Evolutionary conservation across 345 rosid genomes (phyloP).

Genomic region (Gossypium longicalyx): DNA sequence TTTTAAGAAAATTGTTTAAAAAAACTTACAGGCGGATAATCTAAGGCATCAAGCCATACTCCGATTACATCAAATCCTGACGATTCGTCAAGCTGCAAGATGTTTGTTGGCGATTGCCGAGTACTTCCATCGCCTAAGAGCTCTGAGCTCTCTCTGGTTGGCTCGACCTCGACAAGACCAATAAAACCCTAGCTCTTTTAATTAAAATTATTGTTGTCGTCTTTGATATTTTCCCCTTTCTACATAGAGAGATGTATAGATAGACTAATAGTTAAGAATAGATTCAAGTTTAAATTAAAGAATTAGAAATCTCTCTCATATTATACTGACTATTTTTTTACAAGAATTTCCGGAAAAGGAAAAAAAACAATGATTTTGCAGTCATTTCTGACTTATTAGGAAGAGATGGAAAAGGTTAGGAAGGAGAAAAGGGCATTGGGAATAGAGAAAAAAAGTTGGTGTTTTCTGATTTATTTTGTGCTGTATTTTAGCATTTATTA

Average conservation of each 20-base stretch:
- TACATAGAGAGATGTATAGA: constrained; percentile 28
- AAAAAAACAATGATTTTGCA: constrained; percentile 16
- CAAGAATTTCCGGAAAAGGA: not conserved
- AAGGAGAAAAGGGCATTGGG: constrained; percentile 5
- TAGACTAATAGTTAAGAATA: constrained; percentile 18
- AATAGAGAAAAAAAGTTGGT: not conserved
- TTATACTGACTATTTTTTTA: not conserved
- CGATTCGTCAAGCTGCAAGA: constrained; percentile 83
- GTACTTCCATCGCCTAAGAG: constrained; percentile 89
- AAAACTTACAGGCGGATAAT: constrained; percentile 84
- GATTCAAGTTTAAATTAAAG: constrained; percentile 18
- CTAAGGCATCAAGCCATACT: constrained; percentile 86
- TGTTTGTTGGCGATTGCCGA: constrained; percentile 77
- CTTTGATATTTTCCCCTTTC: constrained; percentile 16
- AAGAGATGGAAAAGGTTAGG: not conserved
- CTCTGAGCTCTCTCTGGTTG: constrained; percentile 92
- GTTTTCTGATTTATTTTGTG: not conserved
- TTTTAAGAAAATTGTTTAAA: not conserved
- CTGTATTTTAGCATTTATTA: not conserved
- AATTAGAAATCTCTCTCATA: constrained; percentile 16
- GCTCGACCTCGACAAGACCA: constrained; percentile 83
- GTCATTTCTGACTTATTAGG: constrained; percentile 23
- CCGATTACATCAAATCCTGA: constrained; percentile 64
- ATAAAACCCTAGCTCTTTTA: constrained; percentile 22
- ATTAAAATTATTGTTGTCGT: not conserved